These are phyloP conservation scores for Aspergillus udagawae DNA, from an alignment of 2,329 filamentous ascomycete genomes.

Conservation along the genomic window DNA sequence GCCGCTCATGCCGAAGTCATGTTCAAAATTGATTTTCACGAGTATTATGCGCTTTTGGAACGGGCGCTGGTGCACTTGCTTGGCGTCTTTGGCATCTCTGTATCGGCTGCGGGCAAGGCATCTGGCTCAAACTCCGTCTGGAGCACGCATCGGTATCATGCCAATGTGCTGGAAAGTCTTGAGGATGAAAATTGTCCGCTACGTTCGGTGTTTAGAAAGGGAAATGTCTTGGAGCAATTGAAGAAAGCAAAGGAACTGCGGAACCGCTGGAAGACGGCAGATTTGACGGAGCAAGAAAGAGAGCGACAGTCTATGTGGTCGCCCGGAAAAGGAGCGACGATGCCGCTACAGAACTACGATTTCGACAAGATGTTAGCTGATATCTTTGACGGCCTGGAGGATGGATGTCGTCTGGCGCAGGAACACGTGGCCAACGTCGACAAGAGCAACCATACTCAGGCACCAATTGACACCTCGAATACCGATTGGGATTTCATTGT, in stretches of 20 bases:
- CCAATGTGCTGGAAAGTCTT: constrained; percentile 63
- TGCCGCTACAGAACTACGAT: constrained; percentile 57
- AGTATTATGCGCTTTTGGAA: constrained; percentile 71
- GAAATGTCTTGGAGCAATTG: constrained; percentile 56
- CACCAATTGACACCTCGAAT: constrained; percentile 26
- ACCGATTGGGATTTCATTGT: constrained; percentile 56
- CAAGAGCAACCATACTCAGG: constrained; percentile 13
- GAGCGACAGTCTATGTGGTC: constrained; percentile 16
- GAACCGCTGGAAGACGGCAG: constrained; percentile 69
- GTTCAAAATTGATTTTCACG: constrained; percentile 75
- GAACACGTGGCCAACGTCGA: constrained; percentile 36
- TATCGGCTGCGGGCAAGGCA: constrained; percentile 37
- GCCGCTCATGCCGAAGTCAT: constrained; percentile 54
- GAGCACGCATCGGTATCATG: constrained; percentile 59
- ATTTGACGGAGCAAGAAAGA: constrained; percentile 38
- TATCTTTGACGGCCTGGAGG: constrained; percentile 58
- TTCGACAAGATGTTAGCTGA: constrained; percentile 56
- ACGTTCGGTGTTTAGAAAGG: constrained; percentile 51
- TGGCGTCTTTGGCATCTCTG: constrained; percentile 57
- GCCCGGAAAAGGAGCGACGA: constrained; percentile 16
- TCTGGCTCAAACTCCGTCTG: constrained; percentile 22
- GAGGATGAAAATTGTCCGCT: constrained; percentile 57
- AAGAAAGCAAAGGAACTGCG: constrained; percentile 65
- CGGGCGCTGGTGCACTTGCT: constrained; percentile 65
- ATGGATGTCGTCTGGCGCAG: constrained; percentile 52